Conservation (phyloP, 2,329 filamentous ascomycete species). For the Penicillium sp. region DNA sequence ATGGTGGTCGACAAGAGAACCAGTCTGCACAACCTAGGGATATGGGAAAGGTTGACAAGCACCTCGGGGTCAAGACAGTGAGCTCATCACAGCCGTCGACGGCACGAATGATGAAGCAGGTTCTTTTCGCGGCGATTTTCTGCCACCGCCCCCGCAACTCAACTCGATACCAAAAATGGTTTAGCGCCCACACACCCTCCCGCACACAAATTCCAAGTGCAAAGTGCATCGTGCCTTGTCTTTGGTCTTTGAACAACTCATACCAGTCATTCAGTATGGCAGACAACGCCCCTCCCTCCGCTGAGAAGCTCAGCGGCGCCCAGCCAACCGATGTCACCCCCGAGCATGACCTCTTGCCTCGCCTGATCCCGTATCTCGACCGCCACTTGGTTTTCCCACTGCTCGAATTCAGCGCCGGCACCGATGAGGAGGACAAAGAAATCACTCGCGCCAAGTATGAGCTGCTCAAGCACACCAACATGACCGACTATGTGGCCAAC, state of each 20-base stretch:
- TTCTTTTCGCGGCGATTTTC: conserved; percentile 17
- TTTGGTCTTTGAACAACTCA: conserved; percentile 17
- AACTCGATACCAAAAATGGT: conserved; percentile 11
- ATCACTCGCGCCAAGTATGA: conserved; percentile 84
- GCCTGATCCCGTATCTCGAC: conserved; percentile 86
- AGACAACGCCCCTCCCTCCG: conserved; percentile 45
- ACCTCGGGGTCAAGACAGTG: not conserved
- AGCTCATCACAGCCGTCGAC: not conserved
- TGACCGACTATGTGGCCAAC: conserved; percentile 95
- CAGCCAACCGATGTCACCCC: conserved; percentile 54
- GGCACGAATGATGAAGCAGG: conserved; percentile 13
- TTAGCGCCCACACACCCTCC: conserved; percentile 27
- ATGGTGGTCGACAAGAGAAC: conserved; percentile 1
- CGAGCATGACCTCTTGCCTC: conserved; percentile 75
- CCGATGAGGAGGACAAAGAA: conserved; percentile 72
- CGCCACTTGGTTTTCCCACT: conserved; percentile 94
- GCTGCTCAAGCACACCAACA: conserved; percentile 94
- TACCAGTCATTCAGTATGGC: conserved; percentile 42
- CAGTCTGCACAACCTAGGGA: conserved; percentile 5
- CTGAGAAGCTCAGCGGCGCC: conserved; percentile 46
- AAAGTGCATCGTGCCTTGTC: conserved; percentile 17
- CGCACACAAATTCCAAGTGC: conserved; percentile 26
- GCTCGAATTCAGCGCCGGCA: conserved; percentile 80
- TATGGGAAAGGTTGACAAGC: conserved; percentile 3
- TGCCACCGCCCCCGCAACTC: conserved; percentile 17